Evolutionary conservation across 1,284 basidiomycete genomes (phyloP).

Genomic region (Tausonia pullulans): DNA sequence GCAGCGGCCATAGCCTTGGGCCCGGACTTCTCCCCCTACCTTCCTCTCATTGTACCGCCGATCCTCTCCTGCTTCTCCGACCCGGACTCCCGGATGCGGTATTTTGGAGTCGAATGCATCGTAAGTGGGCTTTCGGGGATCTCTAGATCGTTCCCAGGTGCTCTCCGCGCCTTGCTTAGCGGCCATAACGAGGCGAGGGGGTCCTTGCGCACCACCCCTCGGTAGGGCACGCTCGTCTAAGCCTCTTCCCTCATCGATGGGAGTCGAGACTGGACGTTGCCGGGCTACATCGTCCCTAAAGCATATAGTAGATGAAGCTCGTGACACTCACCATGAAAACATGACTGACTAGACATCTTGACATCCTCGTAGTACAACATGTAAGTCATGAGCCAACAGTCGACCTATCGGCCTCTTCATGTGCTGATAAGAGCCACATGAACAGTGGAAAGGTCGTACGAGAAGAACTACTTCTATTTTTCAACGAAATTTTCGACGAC

Average conservation of each 20-base stretch:
- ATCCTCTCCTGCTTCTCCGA: constrained; percentile 91
- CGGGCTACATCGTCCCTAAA: too few relatives aligned
- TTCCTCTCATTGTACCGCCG: constrained; percentile 82
- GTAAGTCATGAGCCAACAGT: constrained; percentile 19
- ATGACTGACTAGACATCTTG: too few relatives aligned
- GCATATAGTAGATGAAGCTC: too few relatives aligned
- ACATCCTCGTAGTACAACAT: constrained; percentile 71
- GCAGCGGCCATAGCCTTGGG: constrained; percentile 93
- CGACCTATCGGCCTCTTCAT: background rate
- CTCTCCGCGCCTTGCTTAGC: too few relatives aligned
- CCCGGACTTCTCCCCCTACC: constrained; percentile 82
- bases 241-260: too few relatives aligned
- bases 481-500: constrained; percentile 96
- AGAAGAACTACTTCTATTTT: constrained; percentile 91
- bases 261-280: too few relatives aligned
- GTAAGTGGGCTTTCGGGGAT: background rate
- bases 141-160: too few relatives aligned
- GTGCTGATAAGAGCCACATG: background rate
- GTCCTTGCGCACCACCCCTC: too few relatives aligned
- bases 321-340: too few relatives aligned
- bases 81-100: constrained; percentile 86
- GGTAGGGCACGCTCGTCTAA: too few relatives aligned
- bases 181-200: too few relatives aligned
- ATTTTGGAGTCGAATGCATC: constrained; percentile 44
- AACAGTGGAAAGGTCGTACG: constrained; percentile 79